Conservation (phyloP, 257 asterid species). For the Solanum chiquidenum region DNA sequence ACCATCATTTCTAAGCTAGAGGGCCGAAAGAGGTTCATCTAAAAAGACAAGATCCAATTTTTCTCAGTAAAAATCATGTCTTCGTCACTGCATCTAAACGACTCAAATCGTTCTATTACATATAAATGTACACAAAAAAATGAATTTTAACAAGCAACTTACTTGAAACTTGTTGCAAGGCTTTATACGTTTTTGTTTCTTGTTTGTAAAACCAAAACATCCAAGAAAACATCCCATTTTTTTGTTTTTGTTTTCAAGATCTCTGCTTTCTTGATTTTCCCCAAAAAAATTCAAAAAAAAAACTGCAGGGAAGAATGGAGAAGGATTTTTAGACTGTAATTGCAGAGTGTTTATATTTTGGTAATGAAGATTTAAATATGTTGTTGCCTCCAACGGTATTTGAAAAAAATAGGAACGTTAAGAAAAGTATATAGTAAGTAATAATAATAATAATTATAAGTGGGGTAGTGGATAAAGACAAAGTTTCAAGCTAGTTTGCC, state of each 20-base stretch:
- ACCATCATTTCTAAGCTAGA: not conserved
- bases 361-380: slow-evolving; percentile 8
- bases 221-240: slow-evolving; percentile 69
- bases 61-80: fast-evolving
- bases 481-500: not conserved
- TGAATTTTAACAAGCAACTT: not conserved
- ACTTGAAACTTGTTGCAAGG: slow-evolving; percentile 14
- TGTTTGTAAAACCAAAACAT: slow-evolving; percentile 41
- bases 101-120: not conserved
- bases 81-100: not conserved
- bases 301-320: not conserved
- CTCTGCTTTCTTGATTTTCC: slow-evolving; percentile 2
- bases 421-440: slow-evolving; percentile 23
- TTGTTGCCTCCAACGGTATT: slow-evolving; percentile 26
- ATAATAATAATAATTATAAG: slow-evolving; percentile 1
- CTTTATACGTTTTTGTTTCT: slow-evolving; percentile 31
- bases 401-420: slow-evolving; percentile 65
- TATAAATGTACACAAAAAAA: not conserved
- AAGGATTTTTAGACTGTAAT: not conserved
- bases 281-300: not conserved
- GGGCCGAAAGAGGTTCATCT: not conserved
- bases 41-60: not conserved
- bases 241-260: not conserved
- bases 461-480: slow-evolving; percentile 13
- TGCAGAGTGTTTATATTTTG: not conserved